Percentiles rank a stretch among this genome's conserved stretches.
Evolutionary conservation across 2,329 filamentous ascomycete genomes (phyloP).

Genomic region (Aspergillus calidoustus): DNA sequence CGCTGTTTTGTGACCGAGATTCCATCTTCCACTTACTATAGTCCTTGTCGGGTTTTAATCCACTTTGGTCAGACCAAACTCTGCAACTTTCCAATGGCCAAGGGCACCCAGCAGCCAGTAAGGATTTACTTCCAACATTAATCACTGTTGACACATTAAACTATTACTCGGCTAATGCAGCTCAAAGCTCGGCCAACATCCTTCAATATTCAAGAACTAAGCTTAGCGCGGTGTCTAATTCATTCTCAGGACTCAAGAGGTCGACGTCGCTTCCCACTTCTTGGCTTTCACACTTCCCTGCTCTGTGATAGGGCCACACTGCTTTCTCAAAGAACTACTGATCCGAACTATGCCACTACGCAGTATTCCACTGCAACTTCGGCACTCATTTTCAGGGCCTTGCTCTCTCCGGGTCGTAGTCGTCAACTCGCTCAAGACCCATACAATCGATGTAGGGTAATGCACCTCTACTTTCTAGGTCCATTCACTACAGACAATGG

Average conservation of each 20-base stretch:
- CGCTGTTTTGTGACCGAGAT: neutral
- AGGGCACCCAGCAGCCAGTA: neutral
- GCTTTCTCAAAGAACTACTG: neutral
- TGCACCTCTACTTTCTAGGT: too few relatives aligned
- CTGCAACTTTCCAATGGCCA: neutral
- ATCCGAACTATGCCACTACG: too few relatives aligned
- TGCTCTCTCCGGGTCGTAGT: too few relatives aligned
- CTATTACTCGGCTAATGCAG: neutral
- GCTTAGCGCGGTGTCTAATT: neutral
- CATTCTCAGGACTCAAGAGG: neutral
- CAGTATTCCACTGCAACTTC: too few relatives aligned
- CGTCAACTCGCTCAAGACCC: too few relatives aligned
- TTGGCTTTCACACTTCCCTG: neutral
- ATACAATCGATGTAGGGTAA: too few relatives aligned
- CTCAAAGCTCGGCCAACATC: neutral
- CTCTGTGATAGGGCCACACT: neutral
- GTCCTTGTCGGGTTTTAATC: neutral
- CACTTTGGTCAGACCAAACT: neutral
- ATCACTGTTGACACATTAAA: neutral
- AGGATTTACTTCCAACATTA: neutral
- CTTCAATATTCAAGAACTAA: neutral
- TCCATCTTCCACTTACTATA: neutral
- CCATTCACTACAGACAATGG: too few relatives aligned
- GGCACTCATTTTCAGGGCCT: too few relatives aligned
- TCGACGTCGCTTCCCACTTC: neutral